phyloP scores from a whole-genome alignment of 2,329 filamentous ascomycete species.

The Pseudogymnoascus sp. region DNA sequence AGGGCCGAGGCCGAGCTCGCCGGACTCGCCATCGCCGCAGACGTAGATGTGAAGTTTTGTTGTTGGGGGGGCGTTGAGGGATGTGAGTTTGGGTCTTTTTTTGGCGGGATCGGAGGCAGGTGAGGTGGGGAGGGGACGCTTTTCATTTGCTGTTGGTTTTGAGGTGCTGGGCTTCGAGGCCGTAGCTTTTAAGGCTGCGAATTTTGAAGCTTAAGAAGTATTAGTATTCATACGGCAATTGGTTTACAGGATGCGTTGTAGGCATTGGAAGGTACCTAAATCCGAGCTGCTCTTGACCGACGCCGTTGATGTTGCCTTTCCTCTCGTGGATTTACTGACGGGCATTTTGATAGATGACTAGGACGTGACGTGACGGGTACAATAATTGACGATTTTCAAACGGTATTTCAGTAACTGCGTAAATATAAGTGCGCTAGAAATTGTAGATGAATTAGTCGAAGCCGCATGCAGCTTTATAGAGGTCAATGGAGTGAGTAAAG shows the following conservation, averaged over 20 bases:
- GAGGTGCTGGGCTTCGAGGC: not conserved
- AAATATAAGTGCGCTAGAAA: not conserved
- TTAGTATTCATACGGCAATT: not conserved
- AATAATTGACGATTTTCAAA: not conserved
- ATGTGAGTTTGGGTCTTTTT: not conserved
- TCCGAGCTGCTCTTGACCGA: not conserved
- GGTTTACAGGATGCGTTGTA: not conserved
- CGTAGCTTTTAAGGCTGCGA: not conserved
- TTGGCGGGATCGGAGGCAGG: not conserved
- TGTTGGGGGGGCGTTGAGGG: not conserved
- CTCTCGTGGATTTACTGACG: not conserved
- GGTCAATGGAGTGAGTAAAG: not conserved
- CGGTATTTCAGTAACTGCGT: too few species aligned
- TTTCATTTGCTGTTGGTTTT: not conserved
- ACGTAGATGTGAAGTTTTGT: not conserved
- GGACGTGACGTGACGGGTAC: not conserved
- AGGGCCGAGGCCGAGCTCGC: constrained; percentile 69
- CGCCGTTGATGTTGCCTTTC: not conserved
- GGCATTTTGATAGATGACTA: not conserved
- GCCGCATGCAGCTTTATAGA: not conserved
- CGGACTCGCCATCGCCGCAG: not conserved
- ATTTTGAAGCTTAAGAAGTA: not conserved
- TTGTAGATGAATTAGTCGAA: not conserved
- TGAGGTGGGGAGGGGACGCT: not conserved
- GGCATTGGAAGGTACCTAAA: not conserved